Evolutionary conservation across 2,329 filamentous ascomycete genomes (phyloP).

Genomic region (Triangularia setosa): DNA sequence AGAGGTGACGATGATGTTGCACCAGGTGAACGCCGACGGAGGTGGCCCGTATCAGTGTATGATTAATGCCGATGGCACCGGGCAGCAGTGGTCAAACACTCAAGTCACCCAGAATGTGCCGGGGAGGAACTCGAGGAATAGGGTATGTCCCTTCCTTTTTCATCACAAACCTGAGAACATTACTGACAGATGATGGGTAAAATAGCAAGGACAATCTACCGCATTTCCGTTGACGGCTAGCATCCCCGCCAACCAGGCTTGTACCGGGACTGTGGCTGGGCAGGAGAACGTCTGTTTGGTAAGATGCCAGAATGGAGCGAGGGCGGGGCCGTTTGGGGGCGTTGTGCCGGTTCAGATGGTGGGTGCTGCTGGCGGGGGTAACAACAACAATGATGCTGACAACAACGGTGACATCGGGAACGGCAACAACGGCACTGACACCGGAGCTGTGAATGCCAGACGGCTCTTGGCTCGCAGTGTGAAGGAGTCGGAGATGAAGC

Average conservation of each 20-base stretch:
- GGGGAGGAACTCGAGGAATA: slow-evolving; percentile 48
- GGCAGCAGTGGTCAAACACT: slow-evolving; percentile 48
- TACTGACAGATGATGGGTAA: not conserved
- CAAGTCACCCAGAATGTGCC: slow-evolving; percentile 52
- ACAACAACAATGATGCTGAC: not conserved
- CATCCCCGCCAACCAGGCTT: slow-evolving; percentile 52
- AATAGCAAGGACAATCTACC: slow-evolving; percentile 36
- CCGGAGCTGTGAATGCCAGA: slow-evolving; percentile 2
- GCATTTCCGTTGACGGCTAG: slow-evolving; percentile 52
- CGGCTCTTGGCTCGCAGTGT: slow-evolving; percentile 2
- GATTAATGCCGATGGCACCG: slow-evolving; percentile 59
- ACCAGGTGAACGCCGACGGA: slow-evolving; percentile 65
- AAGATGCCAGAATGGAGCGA: slow-evolving; percentile 57
- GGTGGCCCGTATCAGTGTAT: slow-evolving; percentile 63
- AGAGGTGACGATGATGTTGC: slow-evolving; percentile 57
- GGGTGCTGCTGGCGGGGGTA: not conserved
- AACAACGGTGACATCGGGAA: not conserved
- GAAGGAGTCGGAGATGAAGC: slow-evolving; percentile 1
- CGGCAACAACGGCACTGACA: not conserved
- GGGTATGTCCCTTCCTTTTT: slow-evolving; percentile 24
- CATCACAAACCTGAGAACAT: not conserved
- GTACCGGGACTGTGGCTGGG: slow-evolving; percentile 58
- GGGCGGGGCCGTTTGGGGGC: slow-evolving; percentile 58
- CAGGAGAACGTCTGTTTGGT: slow-evolving; percentile 59
- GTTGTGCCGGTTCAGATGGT: slow-evolving; percentile 35